Evolutionary conservation across 768 basidiomycete genomes (phyloP), one percentile per base, ranked within the genome.

Genomic region (Suillus ampliporus): DNA sequence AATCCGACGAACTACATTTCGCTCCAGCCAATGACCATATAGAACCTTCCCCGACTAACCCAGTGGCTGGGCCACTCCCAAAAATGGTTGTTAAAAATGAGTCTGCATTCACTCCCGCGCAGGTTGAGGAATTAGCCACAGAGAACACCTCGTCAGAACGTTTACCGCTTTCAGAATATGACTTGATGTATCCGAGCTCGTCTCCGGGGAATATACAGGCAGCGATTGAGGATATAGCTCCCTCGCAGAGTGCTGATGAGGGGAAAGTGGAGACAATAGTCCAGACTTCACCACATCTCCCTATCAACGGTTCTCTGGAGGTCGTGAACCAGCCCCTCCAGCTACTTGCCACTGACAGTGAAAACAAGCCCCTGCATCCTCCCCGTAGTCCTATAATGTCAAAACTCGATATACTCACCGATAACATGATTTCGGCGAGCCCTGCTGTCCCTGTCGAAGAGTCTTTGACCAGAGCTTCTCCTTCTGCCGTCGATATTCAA

Each of bases 181-280:
- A 56, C 37, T 56, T 56, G 3, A 26, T 17, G 38, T 28, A 56
- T 40, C 40, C 54, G 19, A 56, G 37, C 38, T 56, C 54, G 26
- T 40, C 54, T 11, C 54, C 23, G 38, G 54, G 19, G 54, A 56
- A 19, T 40, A 19, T 19, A 6, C 54, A 56, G 19, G 5, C 17
- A 40, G 26, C 11, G 23, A 28, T 56, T 4, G 54, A 40, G 38
- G 23, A 38, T 40, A 40, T 26, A 10, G 10, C 37, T 56, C 38
- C 37, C 23, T 38, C 15, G 6, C 53, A 54, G 9, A 1, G 26
- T 31, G 19, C 10, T 17, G 17, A 54, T 54, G 53, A 17, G 37
- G 54, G 3, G 17, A 56, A 37, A 40, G 19, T 7, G 21, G 23
- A n/a, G 23, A 40, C 10, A 28, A 40, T 40, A 19, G 23, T 15